These are phyloP conservation scores for Triangularia setosa DNA, from an alignment of 2,329 filamentous ascomycete genomes.

Conservation along the genomic window DNA sequence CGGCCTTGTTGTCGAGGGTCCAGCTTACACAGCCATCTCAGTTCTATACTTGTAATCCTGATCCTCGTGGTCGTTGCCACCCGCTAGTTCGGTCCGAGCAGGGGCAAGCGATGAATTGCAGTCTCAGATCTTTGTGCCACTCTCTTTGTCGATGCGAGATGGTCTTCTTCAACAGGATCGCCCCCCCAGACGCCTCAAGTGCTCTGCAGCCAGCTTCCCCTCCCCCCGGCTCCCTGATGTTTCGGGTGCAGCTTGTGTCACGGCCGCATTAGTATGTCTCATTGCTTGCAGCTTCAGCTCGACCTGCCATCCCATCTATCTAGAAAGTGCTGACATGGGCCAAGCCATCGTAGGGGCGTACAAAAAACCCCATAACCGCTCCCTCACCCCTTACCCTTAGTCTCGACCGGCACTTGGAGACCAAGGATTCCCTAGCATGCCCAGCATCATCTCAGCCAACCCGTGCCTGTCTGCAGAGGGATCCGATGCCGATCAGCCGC, in stretches of 20 bases:
- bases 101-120: background rate
- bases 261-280: slow-evolving; percentile 11
- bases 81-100: background rate
- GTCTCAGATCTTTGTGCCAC: background rate
- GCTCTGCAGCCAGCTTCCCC: too few relatives aligned
- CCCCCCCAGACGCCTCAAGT: background rate
- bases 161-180: background rate
- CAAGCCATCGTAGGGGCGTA: background rate
- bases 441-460: background rate
- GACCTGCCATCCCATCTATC: slow-evolving; percentile 6
- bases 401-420: background rate
- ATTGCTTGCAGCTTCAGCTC: slow-evolving; percentile 5
- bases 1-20: background rate
- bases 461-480: background rate
- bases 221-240: too few relatives aligned
- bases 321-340: background rate
- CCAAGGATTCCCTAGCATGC: slow-evolving; percentile 1
- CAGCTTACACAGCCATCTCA: background rate
- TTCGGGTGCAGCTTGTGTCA: background rate
- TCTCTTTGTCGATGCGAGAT: background rate
- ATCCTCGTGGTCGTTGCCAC: background rate
- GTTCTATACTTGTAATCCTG: background rate
- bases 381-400: background rate
- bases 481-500: slow-evolving; percentile 6
- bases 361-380: background rate